Evolutionary conservation across 768 basidiomycete genomes (phyloP), one percentile per base, ranked within the genome.

Genomic region (Hygrocybe punicea): DNA sequence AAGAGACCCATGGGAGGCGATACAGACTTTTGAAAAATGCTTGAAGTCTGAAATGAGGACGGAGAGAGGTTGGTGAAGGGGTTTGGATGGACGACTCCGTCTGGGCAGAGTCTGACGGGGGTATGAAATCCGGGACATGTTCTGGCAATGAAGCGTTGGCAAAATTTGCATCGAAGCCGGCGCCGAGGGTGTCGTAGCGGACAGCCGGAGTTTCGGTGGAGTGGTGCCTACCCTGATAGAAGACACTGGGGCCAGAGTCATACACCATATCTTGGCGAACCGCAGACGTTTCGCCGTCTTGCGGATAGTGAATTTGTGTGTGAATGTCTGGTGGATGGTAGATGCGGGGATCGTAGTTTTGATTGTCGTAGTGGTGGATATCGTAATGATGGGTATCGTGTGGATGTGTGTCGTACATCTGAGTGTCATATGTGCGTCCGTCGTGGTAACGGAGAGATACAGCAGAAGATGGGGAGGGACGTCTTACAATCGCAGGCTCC

Each of bases 1-100:
- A 52, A 8, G 51, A 52, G 36, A 36, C n/a, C 51, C 51, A 52
- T 7, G 51, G 51, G 17, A 52, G 51, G 9, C 51, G 51, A 39
- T 52, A 37, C n/a, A 52, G 36, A 23, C 35, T 37, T 39, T 52
- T 52, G 29, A 52, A n/a, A 21, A 52, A 36, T 14, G 6, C n/a
- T 16, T 10, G 6, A 21, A 52, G 2, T n/a, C 19, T 19, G 34
- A 39, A 21, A 21, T 23, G 29, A 14, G 35, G 21, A 10, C 11
- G 51, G 14, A 10, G n/a, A 3, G 51, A 23, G 10, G 51, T 13
- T 52, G n/a, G 29, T 7, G 36, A 11, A 4, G 50, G 24, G 7
- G 29, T 52, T 24, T 36, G 2, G 10, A 35, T 8, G 9, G 36
- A 39, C 11, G 51, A 52, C 4, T 36, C 36, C 9, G 17, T 52